phyloP scores from a whole-genome alignment of 2,329 filamentous ascomycete genomes.

The Microdochium paspali region DNA sequence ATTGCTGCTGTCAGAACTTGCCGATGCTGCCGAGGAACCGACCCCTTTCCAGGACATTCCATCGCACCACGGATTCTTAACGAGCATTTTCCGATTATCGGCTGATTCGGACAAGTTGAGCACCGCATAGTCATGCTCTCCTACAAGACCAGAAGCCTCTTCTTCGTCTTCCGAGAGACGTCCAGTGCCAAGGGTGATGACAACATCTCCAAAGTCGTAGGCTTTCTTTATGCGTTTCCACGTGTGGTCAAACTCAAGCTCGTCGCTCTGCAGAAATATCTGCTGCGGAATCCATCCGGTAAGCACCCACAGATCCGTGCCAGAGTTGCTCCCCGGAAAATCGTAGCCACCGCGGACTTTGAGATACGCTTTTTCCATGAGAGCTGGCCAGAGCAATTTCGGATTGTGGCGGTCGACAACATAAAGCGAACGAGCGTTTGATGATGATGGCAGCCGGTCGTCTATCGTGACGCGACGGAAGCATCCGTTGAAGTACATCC shows the following conservation, averaged over 20 bases:
- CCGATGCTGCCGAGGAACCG: slow-evolving; percentile 21
- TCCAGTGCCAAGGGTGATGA: slow-evolving; percentile 86
- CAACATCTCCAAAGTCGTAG: slow-evolving; percentile 69
- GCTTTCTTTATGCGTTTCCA: slow-evolving; percentile 71
- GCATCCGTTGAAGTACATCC: slow-evolving; percentile 94
- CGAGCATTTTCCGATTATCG: slow-evolving; percentile 58
- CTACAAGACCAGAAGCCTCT: slow-evolving; percentile 68
- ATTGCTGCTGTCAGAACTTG: slow-evolving; percentile 6
- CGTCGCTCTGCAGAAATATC: slow-evolving; percentile 79
- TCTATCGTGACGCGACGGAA: slow-evolving; percentile 82
- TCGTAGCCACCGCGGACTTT: slow-evolving; percentile 95
- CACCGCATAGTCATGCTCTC: slow-evolving; percentile 91
- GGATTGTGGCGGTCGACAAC: slow-evolving; percentile 81
- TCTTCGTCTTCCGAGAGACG: slow-evolving; percentile 71
- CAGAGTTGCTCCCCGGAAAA: slow-evolving; percentile 94
- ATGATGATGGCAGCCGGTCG: slow-evolving; percentile 74
- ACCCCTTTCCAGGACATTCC: slow-evolving; percentile 63
- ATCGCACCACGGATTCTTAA: slow-evolving; percentile 96
- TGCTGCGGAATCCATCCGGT: slow-evolving; percentile 98
- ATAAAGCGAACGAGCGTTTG: slow-evolving; percentile 66
- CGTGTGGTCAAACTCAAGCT: slow-evolving; percentile 63
- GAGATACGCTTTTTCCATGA: slow-evolving; percentile 92
- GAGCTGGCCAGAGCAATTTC: slow-evolving; percentile 77
- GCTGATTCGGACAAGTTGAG: slow-evolving; percentile 61
- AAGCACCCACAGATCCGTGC: slow-evolving; percentile 85